Base-by-base conservation (phyloP, 2,329 filamentous ascomycete species). In the Colletotrichum abscissum region DNA sequence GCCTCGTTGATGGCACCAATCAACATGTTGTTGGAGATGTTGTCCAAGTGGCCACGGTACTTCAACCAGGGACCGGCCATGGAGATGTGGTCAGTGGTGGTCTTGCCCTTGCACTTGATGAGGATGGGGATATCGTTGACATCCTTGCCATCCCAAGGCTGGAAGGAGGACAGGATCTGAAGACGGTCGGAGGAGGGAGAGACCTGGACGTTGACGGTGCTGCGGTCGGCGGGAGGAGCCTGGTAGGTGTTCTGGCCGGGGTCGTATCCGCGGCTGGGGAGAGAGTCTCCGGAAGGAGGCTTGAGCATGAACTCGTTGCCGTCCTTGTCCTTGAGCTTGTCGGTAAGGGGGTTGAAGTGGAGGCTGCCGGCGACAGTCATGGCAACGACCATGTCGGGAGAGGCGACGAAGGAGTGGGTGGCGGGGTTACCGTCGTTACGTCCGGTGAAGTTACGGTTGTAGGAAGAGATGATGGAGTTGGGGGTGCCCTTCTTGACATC, bases 1-100 rank as follows among this genome's bases (percentile, higher is more conserved):
- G 94, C 95, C 80, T 93, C 92, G 88, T 98, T 99, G 87, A 95
- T 94, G 81, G 97, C 97, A 88, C 96, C 96, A 79, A 98, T 98
- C 84, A 98, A 87, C 95, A 98, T 97, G 91, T 98, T 98, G 92
- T 98, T 98, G 83, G 95, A 98, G 88, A 98, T 98, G 91, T 98
- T 98, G 91, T 98, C 96, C 81, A 98, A 90, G 84, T 98, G 96
- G 76, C 96, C 96, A 90, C 96, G 95, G 91, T 98, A 98, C 90
- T 98, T 98, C 84, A 98, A 89, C 95, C 95, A 98, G 75, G 95
- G 95, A 77, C 95, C 95, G 78, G 95, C 95, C 94, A 97, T 97
- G 75, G 95, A 98, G 86, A 98, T 98, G 88, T 98, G 95, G 82
- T 98, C 95, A 76, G 95, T 98, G 76, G 95, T 98, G 77, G 95